Base-by-base conservation (phyloP, 495 filamentous ascomycete genomes). In the Acidomyces sp. region DNA sequence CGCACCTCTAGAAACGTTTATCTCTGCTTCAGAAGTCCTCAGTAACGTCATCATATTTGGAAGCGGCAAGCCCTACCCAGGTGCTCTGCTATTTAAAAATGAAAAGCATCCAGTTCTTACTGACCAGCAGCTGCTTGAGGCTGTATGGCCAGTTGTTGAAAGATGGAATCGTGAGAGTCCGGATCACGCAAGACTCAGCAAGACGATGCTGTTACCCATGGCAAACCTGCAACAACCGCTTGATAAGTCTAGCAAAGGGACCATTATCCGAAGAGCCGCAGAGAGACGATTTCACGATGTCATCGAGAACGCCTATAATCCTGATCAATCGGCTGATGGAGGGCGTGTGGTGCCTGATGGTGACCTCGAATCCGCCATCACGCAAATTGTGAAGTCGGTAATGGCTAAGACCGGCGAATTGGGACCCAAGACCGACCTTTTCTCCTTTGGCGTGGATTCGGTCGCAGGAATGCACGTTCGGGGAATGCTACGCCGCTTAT, bases 231-330 rank as follows among this genome's bases (percentile, higher is more conserved):
- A 45, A 17, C 11, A 34, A 10, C 45, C 41, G 3, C 56, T 73
- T 12, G 45, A 58, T 29, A 75, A 66, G 50, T 75, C 62, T 34
- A 72, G 65, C 34, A 77, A 76, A 54, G 72, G 70, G 0, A 69
- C 66, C 2, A 48, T 67, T 6, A 48, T 77, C 37, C 51, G 71
- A 20, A 46, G 54, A 9, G 50, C 50, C 28, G 65, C 60, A 2
- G 64, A 70, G 28, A 52, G 59, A 18, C 44, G 35, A 3, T 75
- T 61, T 48, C 27, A 29, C 7, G 34, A 55, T n/a, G 27, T 51
- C 12, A 75, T 77, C 21, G 38, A 60, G 12, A 17, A 34, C 12
- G 58, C 60, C 6, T 73, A 74, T 30, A 18, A 48, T 17, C 10
- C 21, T 16, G 34, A 49, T 6, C 27, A 15, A 6, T 13, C 26